Evolutionary conservation across 805 yeast genomes (phyloP).

Genomic region (Ogataea trehaloabstinens): DNA sequence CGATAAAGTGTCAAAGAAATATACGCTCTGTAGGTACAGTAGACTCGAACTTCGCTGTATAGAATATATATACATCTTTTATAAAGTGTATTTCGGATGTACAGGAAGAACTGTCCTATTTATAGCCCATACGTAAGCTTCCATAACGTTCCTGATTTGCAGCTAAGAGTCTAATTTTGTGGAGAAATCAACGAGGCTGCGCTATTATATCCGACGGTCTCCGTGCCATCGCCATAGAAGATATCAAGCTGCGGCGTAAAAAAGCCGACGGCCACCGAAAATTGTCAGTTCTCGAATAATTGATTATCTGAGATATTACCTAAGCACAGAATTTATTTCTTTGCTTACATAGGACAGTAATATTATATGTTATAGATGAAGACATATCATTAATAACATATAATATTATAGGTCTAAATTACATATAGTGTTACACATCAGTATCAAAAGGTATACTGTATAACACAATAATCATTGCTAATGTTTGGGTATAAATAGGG

Average conservation of each 20-base stretch:
- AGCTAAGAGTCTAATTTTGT: neutral
- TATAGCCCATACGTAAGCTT: neutral
- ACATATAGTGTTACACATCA: neutral
- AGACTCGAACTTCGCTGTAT: too few species aligned
- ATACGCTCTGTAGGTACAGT: too few species aligned
- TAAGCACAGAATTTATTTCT: neutral
- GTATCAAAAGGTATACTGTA: neutral
- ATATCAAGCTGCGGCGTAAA: too few species aligned
- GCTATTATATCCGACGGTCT: constrained; percentile 12
- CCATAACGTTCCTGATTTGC: neutral
- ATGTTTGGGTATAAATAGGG: neutral
- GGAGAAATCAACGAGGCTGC: constrained; percentile 2
- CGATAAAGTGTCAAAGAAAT: too few species aligned
- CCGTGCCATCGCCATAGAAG: too few species aligned
- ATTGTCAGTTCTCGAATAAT: neutral
- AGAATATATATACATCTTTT: too few species aligned
- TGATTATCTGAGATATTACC: constrained; percentile 1
- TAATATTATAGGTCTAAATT: neutral
- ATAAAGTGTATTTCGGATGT: too few species aligned
- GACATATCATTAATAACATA: neutral
- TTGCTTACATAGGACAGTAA: neutral
- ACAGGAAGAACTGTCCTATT: too few species aligned
- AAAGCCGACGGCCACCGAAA: too few species aligned
- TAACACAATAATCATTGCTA: neutral
- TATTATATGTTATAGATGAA: neutral